Base-by-base conservation (phyloP, 805 yeast genomes). In the Lachancea nothofagi region DNA sequence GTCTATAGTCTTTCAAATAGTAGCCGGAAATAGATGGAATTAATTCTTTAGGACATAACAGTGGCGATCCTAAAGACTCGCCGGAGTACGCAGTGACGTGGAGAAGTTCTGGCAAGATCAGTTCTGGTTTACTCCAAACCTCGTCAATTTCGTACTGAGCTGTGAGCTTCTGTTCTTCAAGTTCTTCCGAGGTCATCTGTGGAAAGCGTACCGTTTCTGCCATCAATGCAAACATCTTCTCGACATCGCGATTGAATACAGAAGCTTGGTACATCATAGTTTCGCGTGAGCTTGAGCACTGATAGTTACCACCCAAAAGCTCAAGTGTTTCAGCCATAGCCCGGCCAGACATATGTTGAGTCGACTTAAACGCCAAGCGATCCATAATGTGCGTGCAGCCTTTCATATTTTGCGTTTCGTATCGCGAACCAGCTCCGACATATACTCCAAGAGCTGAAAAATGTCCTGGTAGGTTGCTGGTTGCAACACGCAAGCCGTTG, bases 231-330 rank as follows among this genome's bases (percentile, higher is more conserved):
- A 84, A 76, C 95, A 93, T 87, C 48, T 71, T 68, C 28, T 77
- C 90, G 7, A 83, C 79, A 55, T 89, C 96, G 32, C 72, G 71
- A 58, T 89, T 89, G 72, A 93, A 90, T 1, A 88, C 95, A 2
- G 95, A 81, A 1, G 97, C 94, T 63, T 93, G 97, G 62, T 93
- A 93, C 66, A 90, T 77, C 68, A 90, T 72, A 3, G 94, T 75
- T 61, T 93, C 98, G 55, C 98, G 73, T 6, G 94, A 84, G 0
- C 96, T 83, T 1, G 95, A 82, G 55, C 95, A 84, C 78, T 86
- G 89, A 63, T 83, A 88, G 60, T 88, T 90, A 10, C 97, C 98
- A 35, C 98, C 98, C 42, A 93, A 62, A 26, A 76, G 69, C 42
- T 87, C 88, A 46, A 93, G 67, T 15, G 72, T 73, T 47, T 82